Conservation (phyloP, 805 yeast species). For the Cyberlindnera meyerae region DNA sequence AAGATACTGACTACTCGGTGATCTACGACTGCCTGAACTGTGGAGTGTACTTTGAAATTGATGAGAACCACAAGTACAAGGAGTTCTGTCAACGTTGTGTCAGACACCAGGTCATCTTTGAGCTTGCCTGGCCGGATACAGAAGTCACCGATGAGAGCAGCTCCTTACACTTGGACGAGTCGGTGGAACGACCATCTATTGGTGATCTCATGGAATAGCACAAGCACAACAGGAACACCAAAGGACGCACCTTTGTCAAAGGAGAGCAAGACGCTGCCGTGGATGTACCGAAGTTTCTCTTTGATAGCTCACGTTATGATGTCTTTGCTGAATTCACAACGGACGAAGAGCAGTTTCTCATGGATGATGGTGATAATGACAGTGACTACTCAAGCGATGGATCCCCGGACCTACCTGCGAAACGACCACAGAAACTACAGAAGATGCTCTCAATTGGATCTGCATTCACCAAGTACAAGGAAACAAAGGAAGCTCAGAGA, state of each 20-base stretch:
- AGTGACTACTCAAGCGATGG: too few species aligned
- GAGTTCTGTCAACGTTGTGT: slow-evolving; percentile 27
- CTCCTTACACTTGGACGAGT: slow-evolving; percentile 3
- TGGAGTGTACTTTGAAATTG: slow-evolving; percentile 24
- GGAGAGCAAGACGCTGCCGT: background rate
- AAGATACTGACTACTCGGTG: background rate
- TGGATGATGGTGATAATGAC: too few species aligned
- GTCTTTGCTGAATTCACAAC: too few species aligned
- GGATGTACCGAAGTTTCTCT: background rate
- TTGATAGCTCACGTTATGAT: background rate
- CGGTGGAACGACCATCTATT: slow-evolving; percentile 6
- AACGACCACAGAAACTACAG: too few species aligned
- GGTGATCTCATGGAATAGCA: slow-evolving; percentile 3
- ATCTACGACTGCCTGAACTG: slow-evolving; percentile 28
- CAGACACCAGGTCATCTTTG: slow-evolving; percentile 25
- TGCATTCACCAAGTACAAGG: too few species aligned
- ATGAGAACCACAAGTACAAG: background rate
- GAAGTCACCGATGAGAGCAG: background rate
- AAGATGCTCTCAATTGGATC: too few species aligned
- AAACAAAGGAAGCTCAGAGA: too few species aligned
- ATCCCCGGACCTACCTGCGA: too few species aligned
- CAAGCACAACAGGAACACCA: background rate
- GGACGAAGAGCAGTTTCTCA: too few species aligned
- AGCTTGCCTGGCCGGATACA: slow-evolving; percentile 26
- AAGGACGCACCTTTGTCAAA: background rate